Evolutionary conservation across 352 stramenopile genomes (phyloP).

Genomic region (Pythium guiyangense): DNA sequence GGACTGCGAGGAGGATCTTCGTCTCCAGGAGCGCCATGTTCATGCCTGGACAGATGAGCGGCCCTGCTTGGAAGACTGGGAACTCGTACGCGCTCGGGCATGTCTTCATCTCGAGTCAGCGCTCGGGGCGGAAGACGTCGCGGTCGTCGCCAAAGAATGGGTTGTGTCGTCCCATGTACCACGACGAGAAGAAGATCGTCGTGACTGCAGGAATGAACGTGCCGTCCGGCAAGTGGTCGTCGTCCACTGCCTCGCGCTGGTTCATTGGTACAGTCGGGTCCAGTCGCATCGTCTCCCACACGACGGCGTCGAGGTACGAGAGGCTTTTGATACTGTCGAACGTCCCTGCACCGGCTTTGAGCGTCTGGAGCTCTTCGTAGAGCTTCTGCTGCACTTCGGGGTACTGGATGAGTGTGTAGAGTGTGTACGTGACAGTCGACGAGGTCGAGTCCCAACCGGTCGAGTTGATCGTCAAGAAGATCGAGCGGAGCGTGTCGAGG

Average conservation of each 20-base stretch:
- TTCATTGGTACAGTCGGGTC: constrained; percentile 78
- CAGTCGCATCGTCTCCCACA: constrained; percentile 65
- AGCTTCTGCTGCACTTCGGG: constrained; percentile 49
- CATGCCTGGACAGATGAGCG: constrained; percentile 64
- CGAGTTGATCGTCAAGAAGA: constrained; percentile 73
- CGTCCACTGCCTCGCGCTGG: constrained; percentile 29
- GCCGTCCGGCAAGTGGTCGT: constrained; percentile 10
- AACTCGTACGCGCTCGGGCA: constrained; percentile 65
- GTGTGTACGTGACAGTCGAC: constrained; percentile 4
- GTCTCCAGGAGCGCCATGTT: constrained; percentile 64
- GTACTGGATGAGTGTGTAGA: constrained; percentile 51
- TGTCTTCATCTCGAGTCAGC: constrained; percentile 60
- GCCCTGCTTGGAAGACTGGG: constrained; percentile 65
- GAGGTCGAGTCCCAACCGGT: background rate
- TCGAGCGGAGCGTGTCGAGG: constrained; percentile 42
- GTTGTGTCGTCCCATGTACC: constrained; percentile 64
- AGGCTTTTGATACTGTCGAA: constrained; percentile 60
- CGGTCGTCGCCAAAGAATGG: constrained; percentile 29
- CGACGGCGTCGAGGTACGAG: constrained; percentile 64
- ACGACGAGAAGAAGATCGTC: constrained; percentile 67
- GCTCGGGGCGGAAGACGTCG: constrained; percentile 52
- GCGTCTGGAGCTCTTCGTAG: constrained; percentile 26
- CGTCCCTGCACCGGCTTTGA: constrained; percentile 13
- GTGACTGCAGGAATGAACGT: constrained; percentile 40
- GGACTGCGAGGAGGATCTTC: constrained; percentile 46